These are phyloP conservation scores for Simplicillium aogashimaense DNA, from an alignment of 2,329 filamentous ascomycete genomes.

Conservation along the genomic window DNA sequence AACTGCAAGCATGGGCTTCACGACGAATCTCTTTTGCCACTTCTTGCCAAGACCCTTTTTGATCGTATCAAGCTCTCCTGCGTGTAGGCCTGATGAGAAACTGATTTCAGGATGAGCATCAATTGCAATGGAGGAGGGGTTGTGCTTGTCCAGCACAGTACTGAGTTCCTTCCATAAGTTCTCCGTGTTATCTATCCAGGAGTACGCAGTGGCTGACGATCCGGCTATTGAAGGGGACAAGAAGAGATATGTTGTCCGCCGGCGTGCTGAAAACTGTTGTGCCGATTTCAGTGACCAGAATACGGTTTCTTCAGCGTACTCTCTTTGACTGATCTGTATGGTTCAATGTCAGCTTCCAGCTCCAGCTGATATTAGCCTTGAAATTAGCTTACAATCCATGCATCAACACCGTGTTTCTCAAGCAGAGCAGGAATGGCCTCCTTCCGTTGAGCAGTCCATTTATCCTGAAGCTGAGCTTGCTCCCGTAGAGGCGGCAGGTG, in stretches of 20 bases:
- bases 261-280: conserved; percentile 35
- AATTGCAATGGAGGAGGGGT: conserved; percentile 28
- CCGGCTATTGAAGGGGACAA: conserved; percentile 25
- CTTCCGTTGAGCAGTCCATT: conserved; percentile 32
- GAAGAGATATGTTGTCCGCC: conserved; percentile 40
- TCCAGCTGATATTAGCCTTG: not conserved
- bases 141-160: conserved; percentile 22
- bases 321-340: conserved; percentile 35
- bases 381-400: conserved; percentile 31
- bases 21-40: conserved; percentile 29
- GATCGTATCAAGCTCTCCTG: conserved; percentile 31
- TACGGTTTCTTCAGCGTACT: conserved; percentile 40
- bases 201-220: conserved; percentile 17
- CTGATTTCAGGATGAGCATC: conserved; percentile 34
- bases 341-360: not conserved
- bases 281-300: conserved; percentile 39
- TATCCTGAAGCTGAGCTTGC: conserved; percentile 31
- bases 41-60: conserved; percentile 21
- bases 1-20: conserved; percentile 33
- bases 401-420: conserved; percentile 33
- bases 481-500: conserved; percentile 8
- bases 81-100: conserved; percentile 36
- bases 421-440: conserved; percentile 29
- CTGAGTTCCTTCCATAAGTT: conserved; percentile 29
- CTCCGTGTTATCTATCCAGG: conserved; percentile 37